These are phyloP conservation scores for Avena sativa DNA, from an alignment of 176 grass and related monocot species.

Conservation along the genomic window DNA sequence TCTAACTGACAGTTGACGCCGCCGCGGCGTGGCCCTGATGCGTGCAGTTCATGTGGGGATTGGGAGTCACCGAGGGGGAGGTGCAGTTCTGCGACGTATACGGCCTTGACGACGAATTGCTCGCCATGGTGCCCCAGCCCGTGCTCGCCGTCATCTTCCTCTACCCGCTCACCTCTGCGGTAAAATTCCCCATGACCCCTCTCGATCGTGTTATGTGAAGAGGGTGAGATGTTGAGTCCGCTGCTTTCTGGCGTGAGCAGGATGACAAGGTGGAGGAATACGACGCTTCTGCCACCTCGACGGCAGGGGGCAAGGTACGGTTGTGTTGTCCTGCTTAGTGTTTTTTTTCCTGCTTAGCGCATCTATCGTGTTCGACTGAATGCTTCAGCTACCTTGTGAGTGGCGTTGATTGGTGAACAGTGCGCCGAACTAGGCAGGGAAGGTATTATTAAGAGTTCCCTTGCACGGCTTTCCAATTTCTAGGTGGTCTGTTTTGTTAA, in stretches of 20 bases:
- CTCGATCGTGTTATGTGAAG: background rate
- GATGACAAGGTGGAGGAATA: constrained; percentile 47
- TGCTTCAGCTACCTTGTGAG: background rate
- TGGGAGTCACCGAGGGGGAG: constrained; percentile 69
- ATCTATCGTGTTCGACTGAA: background rate
- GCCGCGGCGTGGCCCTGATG: background rate
- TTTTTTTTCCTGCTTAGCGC: background rate
- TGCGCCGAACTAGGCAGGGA: background rate
- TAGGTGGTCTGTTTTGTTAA: background rate
- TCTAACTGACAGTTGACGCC: constrained; percentile 10
- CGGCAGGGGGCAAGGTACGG: constrained; percentile 30
- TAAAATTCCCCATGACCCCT: constrained; percentile 14
- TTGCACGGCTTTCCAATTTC: background rate
- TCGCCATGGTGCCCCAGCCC: constrained; percentile 90
- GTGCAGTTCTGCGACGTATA: constrained; percentile 94
- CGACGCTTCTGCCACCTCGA: constrained; percentile 20
- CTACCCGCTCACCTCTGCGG: constrained; percentile 70
- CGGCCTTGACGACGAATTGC: constrained; percentile 87
- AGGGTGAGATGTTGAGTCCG: background rate
- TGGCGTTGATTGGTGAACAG: background rate
- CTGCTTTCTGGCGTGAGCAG: constrained; percentile 12
- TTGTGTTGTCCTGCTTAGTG: background rate
- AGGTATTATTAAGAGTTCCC: background rate
- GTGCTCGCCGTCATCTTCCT: constrained; percentile 95
- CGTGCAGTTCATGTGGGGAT: constrained; percentile 81